These are phyloP conservation scores for Trichocladium uniseriatum DNA, from an alignment of 495 filamentous ascomycete species.

Conservation along the genomic window DNA sequence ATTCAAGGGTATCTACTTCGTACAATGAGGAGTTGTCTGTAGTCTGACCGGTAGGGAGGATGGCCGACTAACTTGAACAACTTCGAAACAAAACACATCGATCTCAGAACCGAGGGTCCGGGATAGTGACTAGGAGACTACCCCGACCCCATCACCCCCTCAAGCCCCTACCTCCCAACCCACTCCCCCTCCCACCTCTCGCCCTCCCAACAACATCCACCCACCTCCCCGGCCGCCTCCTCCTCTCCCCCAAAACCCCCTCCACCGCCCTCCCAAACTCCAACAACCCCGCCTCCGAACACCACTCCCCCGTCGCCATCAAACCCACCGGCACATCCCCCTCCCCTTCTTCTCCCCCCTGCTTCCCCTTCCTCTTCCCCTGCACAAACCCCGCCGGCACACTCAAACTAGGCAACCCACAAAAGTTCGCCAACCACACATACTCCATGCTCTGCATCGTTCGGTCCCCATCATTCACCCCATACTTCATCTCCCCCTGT, in stretches of 20 bases:
- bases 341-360: conserved; percentile 14
- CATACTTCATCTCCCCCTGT: conserved; percentile 42
- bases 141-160: no score
- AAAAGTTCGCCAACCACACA: conserved; percentile 77
- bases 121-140: no score
- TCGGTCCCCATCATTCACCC: conserved; percentile 59
- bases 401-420: conserved; percentile 59
- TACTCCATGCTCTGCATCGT: conserved; percentile 74
- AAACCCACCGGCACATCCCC: conserved; percentile 62
- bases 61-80: no score
- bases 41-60: no score
- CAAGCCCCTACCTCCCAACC: conserved; percentile 2
- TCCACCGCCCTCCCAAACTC: conserved; percentile 60
- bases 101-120: no score
- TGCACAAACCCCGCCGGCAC: conserved; percentile 59
- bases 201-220: conserved; percentile 25
- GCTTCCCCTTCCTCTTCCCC: neutral
- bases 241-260: conserved; percentile 17
- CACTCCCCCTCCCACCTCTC: conserved; percentile 5
- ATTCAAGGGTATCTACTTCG: no score
- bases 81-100: no score
- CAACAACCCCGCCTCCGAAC: conserved; percentile 60
- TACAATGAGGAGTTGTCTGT: no score
- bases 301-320: conserved; percentile 81
- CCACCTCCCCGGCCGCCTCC: conserved; percentile 21